These are phyloP conservation scores for Pelargonium cotyledonis DNA, from an alignment of 441 rosid species.

Conservation along the genomic window DNA sequence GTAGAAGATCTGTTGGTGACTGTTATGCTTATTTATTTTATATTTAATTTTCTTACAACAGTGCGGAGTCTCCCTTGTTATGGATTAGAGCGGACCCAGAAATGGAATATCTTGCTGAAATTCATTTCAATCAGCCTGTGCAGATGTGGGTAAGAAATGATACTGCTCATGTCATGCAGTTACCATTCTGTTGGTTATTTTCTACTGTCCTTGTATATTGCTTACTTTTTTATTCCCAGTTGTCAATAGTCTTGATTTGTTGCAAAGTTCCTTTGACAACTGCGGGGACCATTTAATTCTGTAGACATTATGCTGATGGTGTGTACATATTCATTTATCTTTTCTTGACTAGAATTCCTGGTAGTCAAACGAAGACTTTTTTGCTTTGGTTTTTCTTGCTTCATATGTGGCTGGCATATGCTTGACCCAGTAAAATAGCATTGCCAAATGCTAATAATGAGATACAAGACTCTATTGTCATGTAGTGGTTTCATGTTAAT, in stretches of 20 bases:
- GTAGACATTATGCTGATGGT: neutral
- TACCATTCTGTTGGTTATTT: neutral
- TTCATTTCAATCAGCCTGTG: slow-evolving; percentile 94
- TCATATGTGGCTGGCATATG: neutral
- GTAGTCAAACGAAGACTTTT: neutral
- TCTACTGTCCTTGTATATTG: too few relatives aligned
- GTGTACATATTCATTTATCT: neutral
- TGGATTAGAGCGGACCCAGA: slow-evolving; percentile 99
- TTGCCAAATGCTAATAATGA: neutral
- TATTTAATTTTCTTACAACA: slow-evolving; percentile 33
- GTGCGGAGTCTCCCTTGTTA: slow-evolving; percentile 85
- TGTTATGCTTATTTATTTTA: neutral
- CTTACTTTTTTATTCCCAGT: too few relatives aligned
- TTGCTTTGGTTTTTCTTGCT: neutral
- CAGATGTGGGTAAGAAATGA: slow-evolving; percentile 93
- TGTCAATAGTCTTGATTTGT: too few relatives aligned
- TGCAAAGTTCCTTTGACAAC: too few relatives aligned
- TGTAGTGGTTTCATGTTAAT: neutral
- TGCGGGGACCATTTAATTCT: neutral
- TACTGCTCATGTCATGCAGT: slow-evolving; percentile 5
- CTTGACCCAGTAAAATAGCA: neutral
- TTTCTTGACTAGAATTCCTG: neutral
- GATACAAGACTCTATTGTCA: neutral
- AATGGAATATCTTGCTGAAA: slow-evolving; percentile 96
- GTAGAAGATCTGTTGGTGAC: slow-evolving; percentile 4